Base-by-base conservation (phyloP, 225 moss, liverwort and hornwort genomes). In the Sphagnum contortum region DNA sequence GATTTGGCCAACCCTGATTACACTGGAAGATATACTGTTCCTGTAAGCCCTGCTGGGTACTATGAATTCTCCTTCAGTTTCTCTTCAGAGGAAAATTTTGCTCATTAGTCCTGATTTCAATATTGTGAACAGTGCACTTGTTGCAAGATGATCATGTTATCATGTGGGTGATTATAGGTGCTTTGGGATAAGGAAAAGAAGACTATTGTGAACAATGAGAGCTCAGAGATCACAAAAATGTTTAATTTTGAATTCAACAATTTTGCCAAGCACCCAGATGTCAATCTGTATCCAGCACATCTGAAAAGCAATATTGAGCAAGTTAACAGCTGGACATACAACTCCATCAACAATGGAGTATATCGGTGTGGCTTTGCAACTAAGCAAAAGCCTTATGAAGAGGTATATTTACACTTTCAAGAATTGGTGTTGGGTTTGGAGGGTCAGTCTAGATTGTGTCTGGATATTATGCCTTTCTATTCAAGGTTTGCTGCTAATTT, bases 201-300 rank as follows among this genome's bases (percentile, higher is more conserved):
- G 70, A 72, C 78, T 49, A 82, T 86, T 66, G 85, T 86, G 44
- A 86, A 86, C 79, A 86, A 86, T 52, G 85, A 86, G 60, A 86
- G 85, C 76, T 77, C 85, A 9, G 85, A 86, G 72, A 86, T 86
- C 70, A 82, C 82, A 50, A 72, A 70, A 63, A 86, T 86, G 74
- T 75, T 86, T 50, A 86, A 86, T 74, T 69, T 79, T 63, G 79
- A 81, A 64, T 82, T 86, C 70, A 86, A 86, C 64, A 63, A 73
- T 54, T 63, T 79, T 5, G 85, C 82, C 5, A 68, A 75, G 65
- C 76, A 86, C 10, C 79, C 85, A 4, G 66, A 76, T 49, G 72
- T 82, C 4, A 64, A 82, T 47, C 57, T 86, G 61, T 86, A 70
- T 57, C 85, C 85, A 0, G 57, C 69, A 58, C 72, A 11, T 2